These are phyloP conservation scores for Polygonum maritimum DNA, from an alignment of 148 eudicot genomes.

Conservation along the genomic window DNA sequence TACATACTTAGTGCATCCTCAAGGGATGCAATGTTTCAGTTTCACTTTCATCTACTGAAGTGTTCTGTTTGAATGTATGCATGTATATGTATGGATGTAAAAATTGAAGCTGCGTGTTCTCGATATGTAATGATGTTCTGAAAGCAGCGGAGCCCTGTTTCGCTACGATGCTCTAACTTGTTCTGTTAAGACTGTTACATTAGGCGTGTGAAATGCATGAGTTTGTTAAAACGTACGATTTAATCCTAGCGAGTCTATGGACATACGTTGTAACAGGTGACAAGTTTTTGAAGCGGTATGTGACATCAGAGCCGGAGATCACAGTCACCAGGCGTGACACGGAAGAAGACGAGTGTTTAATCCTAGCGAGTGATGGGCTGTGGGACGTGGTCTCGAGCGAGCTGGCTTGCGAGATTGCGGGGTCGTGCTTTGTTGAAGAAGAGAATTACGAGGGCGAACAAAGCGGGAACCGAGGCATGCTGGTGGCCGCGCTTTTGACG, in stretches of 20 bases:
- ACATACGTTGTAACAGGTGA: conserved; percentile 10
- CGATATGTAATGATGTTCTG: no score
- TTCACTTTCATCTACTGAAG: no score
- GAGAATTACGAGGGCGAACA: neutral
- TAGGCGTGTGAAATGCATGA: no score
- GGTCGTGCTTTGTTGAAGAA: conserved; percentile 20
- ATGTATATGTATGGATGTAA: no score
- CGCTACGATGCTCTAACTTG: no score
- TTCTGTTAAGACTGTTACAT: no score
- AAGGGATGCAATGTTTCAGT: no score
- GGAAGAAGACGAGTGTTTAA: neutral
- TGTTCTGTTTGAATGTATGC: no score
- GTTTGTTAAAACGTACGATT: no score
- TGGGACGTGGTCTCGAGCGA: conserved; percentile 9
- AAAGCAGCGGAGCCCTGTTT: no score
- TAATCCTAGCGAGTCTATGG: no score
- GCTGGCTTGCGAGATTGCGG: conserved; percentile 23
- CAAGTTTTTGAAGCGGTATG: conserved; percentile 8
- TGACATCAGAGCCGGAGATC: conserved; percentile 9
- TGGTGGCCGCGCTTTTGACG: conserved; percentile 34
- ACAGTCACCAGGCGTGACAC: neutral
- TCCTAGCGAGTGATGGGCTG: conserved; percentile 6
- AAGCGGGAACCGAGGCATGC: conserved; percentile 15
- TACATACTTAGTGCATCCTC: neutral
- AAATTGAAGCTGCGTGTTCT: no score